Evolutionary conservation across 495 filamentous ascomycete species (phyloP).

Genomic region (Neurospora sp.): DNA sequence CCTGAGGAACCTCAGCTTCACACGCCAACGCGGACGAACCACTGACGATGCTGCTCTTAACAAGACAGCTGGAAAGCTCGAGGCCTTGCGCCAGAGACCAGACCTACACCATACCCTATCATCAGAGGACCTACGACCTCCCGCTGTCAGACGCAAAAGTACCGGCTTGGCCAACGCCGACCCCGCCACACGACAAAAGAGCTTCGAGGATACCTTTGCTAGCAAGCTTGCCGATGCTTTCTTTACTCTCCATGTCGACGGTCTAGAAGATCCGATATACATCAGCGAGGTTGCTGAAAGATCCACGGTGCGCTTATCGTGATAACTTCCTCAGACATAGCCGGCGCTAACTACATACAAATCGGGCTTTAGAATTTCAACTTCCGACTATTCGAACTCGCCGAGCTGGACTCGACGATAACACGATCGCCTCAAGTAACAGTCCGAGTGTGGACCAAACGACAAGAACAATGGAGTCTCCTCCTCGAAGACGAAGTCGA

Average conservation of each 20-base stretch:
- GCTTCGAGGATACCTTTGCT: slow-evolving; percentile 61
- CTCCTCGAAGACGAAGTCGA: slow-evolving; percentile 64
- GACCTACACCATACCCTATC: slow-evolving; percentile 60
- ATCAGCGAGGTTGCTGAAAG: slow-evolving; percentile 74
- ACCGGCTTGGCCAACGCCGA: slow-evolving; percentile 60
- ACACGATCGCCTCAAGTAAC: slow-evolving; percentile 54
- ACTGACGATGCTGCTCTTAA: slow-evolving; percentile 80
- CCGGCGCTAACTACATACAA: neutral
- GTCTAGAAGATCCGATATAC: slow-evolving; percentile 65
- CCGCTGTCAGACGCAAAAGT: slow-evolving; percentile 51
- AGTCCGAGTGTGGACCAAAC: slow-evolving; percentile 71
- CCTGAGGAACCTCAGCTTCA: slow-evolving; percentile 71
- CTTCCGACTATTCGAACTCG: slow-evolving; percentile 80
- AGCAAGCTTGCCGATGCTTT: slow-evolving; percentile 76
- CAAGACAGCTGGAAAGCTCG: slow-evolving; percentile 58
- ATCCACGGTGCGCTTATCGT: slow-evolving; percentile 46
- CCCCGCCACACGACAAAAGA: slow-evolving; percentile 60
- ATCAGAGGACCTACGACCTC: slow-evolving; percentile 51
- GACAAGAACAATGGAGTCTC: slow-evolving; percentile 47
- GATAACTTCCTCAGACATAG: neutral
- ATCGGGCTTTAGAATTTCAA: slow-evolving; percentile 55
- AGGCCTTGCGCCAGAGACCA: slow-evolving; percentile 44
- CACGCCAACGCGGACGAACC: slow-evolving; percentile 55
- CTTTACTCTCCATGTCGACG: slow-evolving; percentile 71
- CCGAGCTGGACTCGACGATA: slow-evolving; percentile 51